Base-by-base conservation (phyloP, 164 flowering plant genomes). In the Umbilicus rupestris region DNA sequence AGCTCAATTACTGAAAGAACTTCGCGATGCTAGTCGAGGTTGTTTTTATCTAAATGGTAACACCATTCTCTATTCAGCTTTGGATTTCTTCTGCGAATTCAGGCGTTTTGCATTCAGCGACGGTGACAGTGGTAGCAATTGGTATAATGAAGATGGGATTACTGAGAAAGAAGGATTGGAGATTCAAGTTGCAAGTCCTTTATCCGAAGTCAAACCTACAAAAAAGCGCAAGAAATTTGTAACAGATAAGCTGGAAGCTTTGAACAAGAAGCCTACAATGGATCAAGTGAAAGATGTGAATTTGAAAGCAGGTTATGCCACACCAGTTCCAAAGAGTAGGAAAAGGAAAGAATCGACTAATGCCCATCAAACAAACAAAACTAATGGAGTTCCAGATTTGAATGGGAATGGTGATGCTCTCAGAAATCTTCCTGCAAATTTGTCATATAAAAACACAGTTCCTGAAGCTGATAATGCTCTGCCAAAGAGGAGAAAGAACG, bases 1-100 rank as follows among this genome's bases (percentile, higher is more conserved):
- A 2, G 70, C 79, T 64, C 81, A 82, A 44, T 47, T 87, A 69
- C 77, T 91, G 26, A 70, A 73, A 1, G 82, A 82, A 66, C 77
- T 91, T n/a, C 75, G 41, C 39, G 66, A 63, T 55, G 66, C 82
- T 3, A 91, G 89, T 65, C 68, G 79, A 19, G 81, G 81, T 70
- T 73, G 82, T 70, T 44, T 75, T 29, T 78, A 77, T 75, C 69
- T 82, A 39, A 71, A 63, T 26, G 78, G 76, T 35, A 83, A 68
- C 45, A 30, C 46, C 19, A 63, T 69, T 45, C 80, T 79, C 65
- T 78, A 71, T 65, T 57, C 71, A 14, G 47, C 75, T 29, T 71
- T 58, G 65, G 67, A 71, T 62, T 85, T 88, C 71, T 79, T 84
- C 68, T 64, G 79, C 41, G 80, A 74, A 67, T 87, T 81, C 70